Evolutionary conservation across 495 filamentous ascomycete species (phyloP), one percentile per base, ranked within the genome.

Genomic region (Cenococcum geophilum): DNA sequence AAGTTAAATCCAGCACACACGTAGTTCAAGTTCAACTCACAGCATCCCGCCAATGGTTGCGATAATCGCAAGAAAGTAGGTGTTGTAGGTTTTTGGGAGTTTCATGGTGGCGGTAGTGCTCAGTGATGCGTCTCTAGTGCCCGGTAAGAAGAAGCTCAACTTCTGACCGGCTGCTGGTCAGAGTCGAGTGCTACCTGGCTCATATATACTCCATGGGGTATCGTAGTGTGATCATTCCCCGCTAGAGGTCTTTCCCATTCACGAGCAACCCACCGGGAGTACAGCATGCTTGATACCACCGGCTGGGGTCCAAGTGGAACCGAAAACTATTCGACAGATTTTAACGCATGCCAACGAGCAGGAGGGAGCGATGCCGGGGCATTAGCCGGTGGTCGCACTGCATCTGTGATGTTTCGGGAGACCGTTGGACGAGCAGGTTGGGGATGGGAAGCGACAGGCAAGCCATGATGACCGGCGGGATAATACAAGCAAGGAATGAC

Each of bases 31-130:
- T 2, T 23, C 32, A 9, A 72, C 75, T 69, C 42, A 79, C 71
- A 86, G 77, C 75, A 79, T 79, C 55, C 82, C 82, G 45, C 83
- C 83, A 35, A 85, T 71, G 11, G 82, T 85, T 66, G 82, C 81
- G 59, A 86, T 77, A 48, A 83, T 75, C 27, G 83, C 82, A 64
- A 86, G 77, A 65, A 86, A 82, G 70, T 85, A 83, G 61, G 78
- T 76, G 73, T 85, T 85, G 74, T 82, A 82, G 36, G 76, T 77
- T 57, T 81, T 83, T 8, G 79, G 79, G 20, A 80, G 63, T 48
- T 64, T 59, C 69, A 77, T 56, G n/a, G 60, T 57, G 25, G 23
- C 48, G 55, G 59, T 61, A 16, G 40, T 67, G n/a, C 5, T 37
- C n/a, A 25, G n/a, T 8, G n/a, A 16, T 53, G 49, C 48, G 12